A percentile compares a stretch with the other conserved stretches of the same genome.
Evolutionary conservation across 1,139 yeast genomes (phyloP).

Genomic region (Tardiomyces depauwii): DNA sequence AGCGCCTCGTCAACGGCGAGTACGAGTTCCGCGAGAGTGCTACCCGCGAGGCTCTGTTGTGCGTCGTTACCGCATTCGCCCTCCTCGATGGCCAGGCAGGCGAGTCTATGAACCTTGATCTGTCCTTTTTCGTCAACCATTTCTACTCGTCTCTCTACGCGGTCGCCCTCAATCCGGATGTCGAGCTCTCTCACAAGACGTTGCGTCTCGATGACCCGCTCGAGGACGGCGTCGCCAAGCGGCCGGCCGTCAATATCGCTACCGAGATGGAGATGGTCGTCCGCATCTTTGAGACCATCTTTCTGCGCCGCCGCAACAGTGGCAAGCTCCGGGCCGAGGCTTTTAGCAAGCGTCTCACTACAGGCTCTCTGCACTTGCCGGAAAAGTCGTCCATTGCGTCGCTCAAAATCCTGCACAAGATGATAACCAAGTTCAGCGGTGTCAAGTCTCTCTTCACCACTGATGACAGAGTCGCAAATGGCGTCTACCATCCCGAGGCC

Average conservation of each 20-base stretch:
- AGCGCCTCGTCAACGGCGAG: slow-evolving; percentile 28
- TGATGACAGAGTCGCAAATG: slow-evolving; percentile 77
- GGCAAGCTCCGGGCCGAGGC: slow-evolving; percentile 67
- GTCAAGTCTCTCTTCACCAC: slow-evolving; percentile 71
- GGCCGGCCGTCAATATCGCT: slow-evolving; percentile 55
- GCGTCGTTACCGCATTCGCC: slow-evolving; percentile 86
- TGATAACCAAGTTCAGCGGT: slow-evolving; percentile 53
- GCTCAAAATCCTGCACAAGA: slow-evolving; percentile 64
- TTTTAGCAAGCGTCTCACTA: slow-evolving; percentile 69
- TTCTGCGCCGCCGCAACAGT: slow-evolving; percentile 67
- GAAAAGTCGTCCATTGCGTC: slow-evolving; percentile 78
- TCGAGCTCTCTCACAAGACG: slow-evolving; percentile 76
- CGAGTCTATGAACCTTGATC: slow-evolving; percentile 29
- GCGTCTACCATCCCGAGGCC: slow-evolving; percentile 55
- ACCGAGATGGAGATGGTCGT: slow-evolving; percentile 80
- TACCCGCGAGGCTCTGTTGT: slow-evolving; percentile 61
- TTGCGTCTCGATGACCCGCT: slow-evolving; percentile 71
- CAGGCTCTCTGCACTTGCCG: slow-evolving; percentile 61
- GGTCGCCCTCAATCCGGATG: slow-evolving; percentile 65
- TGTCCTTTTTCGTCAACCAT: slow-evolving; percentile 53
- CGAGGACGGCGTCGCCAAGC: slow-evolving; percentile 25
- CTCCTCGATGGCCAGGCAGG: slow-evolving; percentile 63
- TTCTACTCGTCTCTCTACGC: slow-evolving; percentile 57
- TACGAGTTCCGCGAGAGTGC: slow-evolving; percentile 28
- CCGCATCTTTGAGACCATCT: slow-evolving; percentile 67